These are phyloP conservation scores for Candida adriatica DNA, from an alignment of 805 yeast species.

Conservation along the genomic window DNA sequence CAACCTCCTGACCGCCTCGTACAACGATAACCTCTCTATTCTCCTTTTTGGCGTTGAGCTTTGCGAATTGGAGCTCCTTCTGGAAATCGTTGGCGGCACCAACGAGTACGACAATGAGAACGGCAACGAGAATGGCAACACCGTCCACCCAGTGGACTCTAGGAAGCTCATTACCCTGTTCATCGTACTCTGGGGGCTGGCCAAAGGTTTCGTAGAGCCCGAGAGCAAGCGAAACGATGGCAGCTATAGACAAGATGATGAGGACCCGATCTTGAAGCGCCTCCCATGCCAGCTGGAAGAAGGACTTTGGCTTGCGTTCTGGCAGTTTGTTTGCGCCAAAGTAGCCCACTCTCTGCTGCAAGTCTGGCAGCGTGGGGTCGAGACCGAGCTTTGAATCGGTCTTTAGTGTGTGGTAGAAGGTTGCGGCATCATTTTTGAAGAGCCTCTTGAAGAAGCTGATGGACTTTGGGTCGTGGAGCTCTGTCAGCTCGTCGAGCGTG, in stretches of 20 bases:
- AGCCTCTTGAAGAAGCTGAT: constrained; percentile 24
- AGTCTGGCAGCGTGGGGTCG: constrained; percentile 27
- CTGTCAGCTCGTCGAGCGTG: constrained; percentile 31
- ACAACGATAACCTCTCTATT: constrained; percentile 74
- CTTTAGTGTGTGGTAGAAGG: constrained; percentile 26
- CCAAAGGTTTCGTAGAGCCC: constrained; percentile 93
- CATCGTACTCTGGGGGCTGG: constrained; percentile 69
- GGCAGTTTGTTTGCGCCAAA: constrained; percentile 77
- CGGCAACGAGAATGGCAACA: constrained; percentile 91
- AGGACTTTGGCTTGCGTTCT: constrained; percentile 58
- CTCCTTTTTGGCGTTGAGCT: constrained; percentile 80
- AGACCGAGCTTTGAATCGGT: constrained; percentile 39
- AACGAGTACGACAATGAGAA: constrained; percentile 82
- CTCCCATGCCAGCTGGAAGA: constrained; percentile 62
- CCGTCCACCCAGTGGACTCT: constrained; percentile 99
- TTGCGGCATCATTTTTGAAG: constrained; percentile 10
- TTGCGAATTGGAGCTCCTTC: constrained; percentile 88
- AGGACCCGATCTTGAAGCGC: constrained; percentile 90
- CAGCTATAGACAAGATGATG: constrained; percentile 77
- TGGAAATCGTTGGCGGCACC: constrained; percentile 97
- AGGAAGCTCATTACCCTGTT: constrained; percentile 70
- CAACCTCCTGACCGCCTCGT: constrained; percentile 61
- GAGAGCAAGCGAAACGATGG: constrained; percentile 78
- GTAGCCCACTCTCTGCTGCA: constrained; percentile 30
- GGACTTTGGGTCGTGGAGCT: constrained; percentile 60